These are phyloP conservation scores for Penicillium sp. DNA, from an alignment of 2,329 filamentous ascomycete genomes.

Conservation along the genomic window DNA sequence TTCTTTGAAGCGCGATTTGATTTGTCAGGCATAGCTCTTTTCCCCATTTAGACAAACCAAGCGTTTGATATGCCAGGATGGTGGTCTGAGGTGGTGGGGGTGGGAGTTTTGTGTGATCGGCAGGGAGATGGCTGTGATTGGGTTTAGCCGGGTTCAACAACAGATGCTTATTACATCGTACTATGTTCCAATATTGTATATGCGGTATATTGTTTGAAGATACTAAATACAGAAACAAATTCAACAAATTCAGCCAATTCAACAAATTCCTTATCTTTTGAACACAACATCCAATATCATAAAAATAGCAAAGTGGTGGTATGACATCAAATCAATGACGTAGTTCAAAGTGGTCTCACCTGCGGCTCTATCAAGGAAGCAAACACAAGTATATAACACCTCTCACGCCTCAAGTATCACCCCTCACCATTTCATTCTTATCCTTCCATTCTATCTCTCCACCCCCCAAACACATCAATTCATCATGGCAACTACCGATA, in stretches of 20 bases:
- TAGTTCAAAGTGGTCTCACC: conserved; percentile 11
- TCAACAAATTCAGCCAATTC: too few relatives aligned
- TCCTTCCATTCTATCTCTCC: not conserved
- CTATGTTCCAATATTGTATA: too few relatives aligned
- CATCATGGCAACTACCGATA: conserved; percentile 39
- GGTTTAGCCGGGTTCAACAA: conserved; percentile 15
- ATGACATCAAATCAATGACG: conserved; percentile 30
- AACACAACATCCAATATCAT: not conserved
- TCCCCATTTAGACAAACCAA: conserved; percentile 17
- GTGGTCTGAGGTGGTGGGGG: conserved; percentile 2
- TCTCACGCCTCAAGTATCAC: too few relatives aligned
- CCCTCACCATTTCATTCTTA: not conserved
- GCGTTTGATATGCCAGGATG: conserved; percentile 4
- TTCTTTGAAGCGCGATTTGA: conserved; percentile 29
- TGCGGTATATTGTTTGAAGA: too few relatives aligned
- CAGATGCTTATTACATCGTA: not conserved
- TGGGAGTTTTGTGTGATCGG: conserved; percentile 23
- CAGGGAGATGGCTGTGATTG: conserved; percentile 7
- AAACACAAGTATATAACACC: not conserved
- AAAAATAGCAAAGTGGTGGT: conserved; percentile 6
- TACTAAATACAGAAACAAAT: too few relatives aligned
- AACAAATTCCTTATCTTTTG: too few relatives aligned
- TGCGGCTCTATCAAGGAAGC: not conserved
- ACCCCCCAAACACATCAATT: not conserved
- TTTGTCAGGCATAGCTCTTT: conserved; percentile 33